These are phyloP conservation scores for Phytophthora sansomeana DNA, from an alignment of 352 stramenopile species.

Conservation along the genomic window DNA sequence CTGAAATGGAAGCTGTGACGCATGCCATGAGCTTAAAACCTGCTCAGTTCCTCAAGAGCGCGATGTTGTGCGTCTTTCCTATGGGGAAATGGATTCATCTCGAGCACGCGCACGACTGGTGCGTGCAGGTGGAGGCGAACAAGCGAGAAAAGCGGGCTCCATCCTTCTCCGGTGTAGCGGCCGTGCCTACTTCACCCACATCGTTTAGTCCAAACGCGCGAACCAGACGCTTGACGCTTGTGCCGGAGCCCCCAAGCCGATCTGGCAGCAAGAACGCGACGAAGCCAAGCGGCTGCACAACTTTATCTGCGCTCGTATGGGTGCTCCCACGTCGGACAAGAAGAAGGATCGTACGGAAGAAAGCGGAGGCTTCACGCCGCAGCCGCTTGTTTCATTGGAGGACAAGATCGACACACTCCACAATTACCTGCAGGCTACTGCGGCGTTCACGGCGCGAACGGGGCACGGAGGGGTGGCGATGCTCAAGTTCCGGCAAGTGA, in stretches of 20 bases:
- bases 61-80: constrained; percentile 70
- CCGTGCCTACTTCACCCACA: background rate
- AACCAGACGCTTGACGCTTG: constrained; percentile 5
- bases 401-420: constrained; percentile 74
- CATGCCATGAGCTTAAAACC: constrained; percentile 46
- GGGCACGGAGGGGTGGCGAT: constrained; percentile 39
- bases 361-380: constrained; percentile 56
- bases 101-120: constrained; percentile 70
- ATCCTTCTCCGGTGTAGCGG: background rate
- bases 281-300: constrained; percentile 63
- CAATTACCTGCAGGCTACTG: constrained; percentile 59
- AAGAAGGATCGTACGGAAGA: constrained; percentile 45
- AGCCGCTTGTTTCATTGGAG: constrained; percentile 51
- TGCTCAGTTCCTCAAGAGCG: constrained; percentile 46
- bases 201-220: constrained; percentile 5
- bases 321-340: constrained; percentile 25
- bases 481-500: constrained; percentile 73
- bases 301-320: constrained; percentile 75
- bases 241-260: constrained; percentile 4
- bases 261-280: constrained; percentile 61
- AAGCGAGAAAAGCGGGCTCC: constrained; percentile 50
- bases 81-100: constrained; percentile 54
- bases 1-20: constrained; percentile 58
- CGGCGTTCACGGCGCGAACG: constrained; percentile 14
- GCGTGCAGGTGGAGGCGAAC: constrained; percentile 64